phyloP scores from a whole-genome alignment of 805 yeast genomes.

The Jamesozyma spencerorum region DNA sequence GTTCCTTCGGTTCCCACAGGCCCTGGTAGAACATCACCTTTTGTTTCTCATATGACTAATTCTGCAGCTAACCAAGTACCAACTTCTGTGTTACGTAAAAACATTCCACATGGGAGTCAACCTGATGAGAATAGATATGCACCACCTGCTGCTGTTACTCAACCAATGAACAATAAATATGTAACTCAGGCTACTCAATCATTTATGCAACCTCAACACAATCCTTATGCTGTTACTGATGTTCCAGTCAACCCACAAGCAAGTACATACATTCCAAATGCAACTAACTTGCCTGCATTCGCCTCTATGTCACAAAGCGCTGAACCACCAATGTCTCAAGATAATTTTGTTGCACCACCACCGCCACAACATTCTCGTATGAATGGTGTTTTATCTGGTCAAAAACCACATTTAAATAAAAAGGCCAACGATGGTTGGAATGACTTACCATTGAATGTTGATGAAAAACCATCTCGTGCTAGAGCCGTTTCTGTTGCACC shows the following conservation, averaged over 20 bases:
- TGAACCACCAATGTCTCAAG: slow-evolving; percentile 7
- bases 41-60: no score
- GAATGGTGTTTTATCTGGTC: slow-evolving; percentile 28
- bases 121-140: background rate
- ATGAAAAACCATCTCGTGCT: slow-evolving; percentile 27
- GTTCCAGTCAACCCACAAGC: background rate
- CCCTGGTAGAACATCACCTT: background rate
- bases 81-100: background rate
- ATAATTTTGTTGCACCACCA: slow-evolving; percentile 19
- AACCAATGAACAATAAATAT: no score
- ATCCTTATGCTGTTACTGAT: background rate
- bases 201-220: background rate
- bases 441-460: slow-evolving; percentile 27
- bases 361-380: slow-evolving; percentile 19
- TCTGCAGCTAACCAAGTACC: no score
- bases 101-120: no score
- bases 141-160: background rate
- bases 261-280: slow-evolving; percentile 8
- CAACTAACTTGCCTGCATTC: slow-evolving; percentile 12
- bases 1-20: no score
- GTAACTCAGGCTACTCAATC: background rate
- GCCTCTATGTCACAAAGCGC: slow-evolving; percentile 5
- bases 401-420: slow-evolving; percentile 28
- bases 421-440: slow-evolving; percentile 34
- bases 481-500: slow-evolving; percentile 33